phyloP scores from a whole-genome alignment of 305 asterid species.

The Rubia balearica region DNA sequence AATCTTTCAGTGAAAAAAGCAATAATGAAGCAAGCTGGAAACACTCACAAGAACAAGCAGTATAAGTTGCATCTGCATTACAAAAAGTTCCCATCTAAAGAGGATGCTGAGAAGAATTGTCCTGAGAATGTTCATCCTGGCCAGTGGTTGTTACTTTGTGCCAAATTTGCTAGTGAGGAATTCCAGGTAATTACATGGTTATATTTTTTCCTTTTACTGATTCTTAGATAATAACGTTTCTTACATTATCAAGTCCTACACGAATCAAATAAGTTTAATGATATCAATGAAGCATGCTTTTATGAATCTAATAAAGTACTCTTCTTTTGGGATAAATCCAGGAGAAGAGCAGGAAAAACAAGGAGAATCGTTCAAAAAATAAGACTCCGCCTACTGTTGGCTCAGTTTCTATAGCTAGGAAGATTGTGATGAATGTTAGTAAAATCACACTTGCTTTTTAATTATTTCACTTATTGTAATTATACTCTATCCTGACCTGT shows the following conservation, averaged over 20 bases:
- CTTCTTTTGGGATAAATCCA: neutral
- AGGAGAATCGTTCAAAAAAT: neutral
- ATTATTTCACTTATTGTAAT: neutral
- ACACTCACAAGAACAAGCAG: neutral
- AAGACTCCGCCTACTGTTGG: neutral
- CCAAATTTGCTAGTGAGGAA: neutral
- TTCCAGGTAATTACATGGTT: neutral
- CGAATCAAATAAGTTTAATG: too few relatives aligned
- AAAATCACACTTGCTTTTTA: too few relatives aligned
- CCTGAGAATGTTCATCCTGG: neutral
- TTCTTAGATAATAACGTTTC: neutral
- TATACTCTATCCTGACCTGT: neutral
- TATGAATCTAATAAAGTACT: too few relatives aligned
- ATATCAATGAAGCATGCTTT: too few relatives aligned
- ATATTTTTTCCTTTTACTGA: too few relatives aligned
- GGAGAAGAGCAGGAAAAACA: neutral
- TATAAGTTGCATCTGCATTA: neutral
- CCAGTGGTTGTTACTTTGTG: neutral
- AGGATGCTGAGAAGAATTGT: neutral
- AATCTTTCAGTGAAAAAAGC: neutral
- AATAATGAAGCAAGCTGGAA: neutral
- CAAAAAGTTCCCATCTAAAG: neutral
- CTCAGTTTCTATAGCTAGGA: neutral
- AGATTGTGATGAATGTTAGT: neutral
- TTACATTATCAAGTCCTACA: neutral